Conservation (phyloP, 805 yeast species). For the Saturnispora sekii region DNA sequence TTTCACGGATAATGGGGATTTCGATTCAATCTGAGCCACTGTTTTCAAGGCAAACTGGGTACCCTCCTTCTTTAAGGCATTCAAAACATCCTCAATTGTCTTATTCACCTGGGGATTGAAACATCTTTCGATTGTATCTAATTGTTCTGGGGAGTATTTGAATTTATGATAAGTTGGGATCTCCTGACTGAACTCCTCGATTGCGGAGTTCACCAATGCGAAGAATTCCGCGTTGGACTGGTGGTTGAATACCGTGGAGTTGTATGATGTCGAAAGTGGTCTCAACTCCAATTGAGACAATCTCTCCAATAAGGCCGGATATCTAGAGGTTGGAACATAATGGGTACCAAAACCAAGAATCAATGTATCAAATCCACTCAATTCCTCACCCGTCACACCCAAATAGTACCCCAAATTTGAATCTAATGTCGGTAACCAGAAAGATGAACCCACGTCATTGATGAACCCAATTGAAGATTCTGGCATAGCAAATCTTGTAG, state of each 20-base stretch:
- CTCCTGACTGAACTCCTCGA: conserved; percentile 70
- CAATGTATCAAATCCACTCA: conserved; percentile 74
- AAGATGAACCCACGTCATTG: conserved; percentile 93
- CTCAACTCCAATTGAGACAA: conserved; percentile 46
- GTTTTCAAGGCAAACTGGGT: conserved; percentile 58
- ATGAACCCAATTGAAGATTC: conserved; percentile 94
- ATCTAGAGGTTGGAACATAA: conserved; percentile 59
- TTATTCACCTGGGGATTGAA: conserved; percentile 39
- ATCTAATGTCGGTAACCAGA: conserved; percentile 75
- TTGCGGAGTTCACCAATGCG: conserved; percentile 55
- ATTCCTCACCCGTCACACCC: conserved; percentile 75
- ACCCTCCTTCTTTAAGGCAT: conserved; percentile 42
- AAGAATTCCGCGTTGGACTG: conserved; percentile 30
- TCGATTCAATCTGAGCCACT: conserved; percentile 43
- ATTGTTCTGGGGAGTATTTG: conserved; percentile 44
- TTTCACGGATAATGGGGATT: conserved; percentile 73
- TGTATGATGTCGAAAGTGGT: conserved; percentile 15
- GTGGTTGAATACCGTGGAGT: conserved; percentile 13
- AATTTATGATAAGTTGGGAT: conserved; percentile 55
- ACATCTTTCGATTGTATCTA: conserved; percentile 56
- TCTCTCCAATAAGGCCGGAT: conserved; percentile 54
- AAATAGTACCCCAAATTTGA: conserved; percentile 77
- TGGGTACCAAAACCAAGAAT: conserved; percentile 85
- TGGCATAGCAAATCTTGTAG: conserved; percentile 92
- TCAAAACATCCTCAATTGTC: conserved; percentile 45